Conservation (phyloP, 2,329 filamentous ascomycete species). For the Phaeosphaeriaceae sp. region DNA sequence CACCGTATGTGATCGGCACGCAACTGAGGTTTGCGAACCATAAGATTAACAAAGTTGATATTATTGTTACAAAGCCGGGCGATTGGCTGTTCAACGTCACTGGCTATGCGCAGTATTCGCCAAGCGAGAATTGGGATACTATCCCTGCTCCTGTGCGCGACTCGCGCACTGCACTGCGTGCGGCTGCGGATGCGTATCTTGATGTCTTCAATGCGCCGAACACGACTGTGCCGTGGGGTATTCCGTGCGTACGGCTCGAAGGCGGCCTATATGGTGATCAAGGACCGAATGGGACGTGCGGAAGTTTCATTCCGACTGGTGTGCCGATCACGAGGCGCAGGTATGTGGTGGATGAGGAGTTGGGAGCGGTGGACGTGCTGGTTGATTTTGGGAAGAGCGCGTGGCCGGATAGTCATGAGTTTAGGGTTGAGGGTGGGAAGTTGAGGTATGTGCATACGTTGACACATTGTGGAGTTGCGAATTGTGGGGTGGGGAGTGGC, state of each 20-base stretch:
- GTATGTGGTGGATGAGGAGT: slow-evolving; percentile 41
- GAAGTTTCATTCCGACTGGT: slow-evolving; percentile 27
- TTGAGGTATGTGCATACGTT: slow-evolving; percentile 42
- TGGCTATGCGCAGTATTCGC: slow-evolving; percentile 22
- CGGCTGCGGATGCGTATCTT: slow-evolving; percentile 27
- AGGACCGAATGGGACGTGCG: slow-evolving; percentile 29
- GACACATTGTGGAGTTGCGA: slow-evolving; percentile 29
- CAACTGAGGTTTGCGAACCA: slow-evolving; percentile 33
- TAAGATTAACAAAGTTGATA: slow-evolving; percentile 35
- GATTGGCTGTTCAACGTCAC: slow-evolving; percentile 43
- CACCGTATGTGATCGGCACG: slow-evolving; percentile 35
- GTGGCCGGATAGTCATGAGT: slow-evolving; percentile 44
- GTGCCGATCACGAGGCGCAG: slow-evolving; percentile 30
- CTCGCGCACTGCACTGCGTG: slow-evolving; percentile 18
- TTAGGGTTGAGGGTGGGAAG: slow-evolving; percentile 38
- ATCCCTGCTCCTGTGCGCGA: slow-evolving; percentile 20
- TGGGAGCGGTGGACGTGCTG: slow-evolving; percentile 38
- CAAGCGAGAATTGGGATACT: slow-evolving; percentile 22
- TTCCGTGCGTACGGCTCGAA: slow-evolving; percentile 34
- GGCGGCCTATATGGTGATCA: slow-evolving; percentile 32
- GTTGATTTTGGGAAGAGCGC: slow-evolving; percentile 39
- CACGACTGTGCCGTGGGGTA: slow-evolving; percentile 31
- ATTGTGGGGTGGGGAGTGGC: slow-evolving; percentile 23
- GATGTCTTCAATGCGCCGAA: slow-evolving; percentile 26
- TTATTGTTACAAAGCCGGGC: slow-evolving; percentile 33